Percentiles rank a stretch among this genome's conserved stretches.
Conservation (phyloP, 768 basidiomycete genomes). For the Mycena belliarum region DNA sequence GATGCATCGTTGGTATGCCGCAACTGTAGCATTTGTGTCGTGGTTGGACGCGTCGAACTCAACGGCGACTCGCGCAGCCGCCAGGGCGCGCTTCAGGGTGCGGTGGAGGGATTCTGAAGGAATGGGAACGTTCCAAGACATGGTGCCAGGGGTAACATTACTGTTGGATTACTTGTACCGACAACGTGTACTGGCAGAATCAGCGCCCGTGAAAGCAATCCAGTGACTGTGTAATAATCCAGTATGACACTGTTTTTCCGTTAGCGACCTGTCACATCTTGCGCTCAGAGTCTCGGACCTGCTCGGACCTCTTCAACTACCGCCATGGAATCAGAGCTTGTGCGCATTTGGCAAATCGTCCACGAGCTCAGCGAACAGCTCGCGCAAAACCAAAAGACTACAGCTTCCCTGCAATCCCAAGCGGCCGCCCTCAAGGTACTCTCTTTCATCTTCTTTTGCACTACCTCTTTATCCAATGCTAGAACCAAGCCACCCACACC, state of each 20-base stretch:
- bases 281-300: too few relatives aligned
- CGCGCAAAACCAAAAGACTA: slow-evolving; percentile 76
- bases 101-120: slow-evolving; percentile 16
- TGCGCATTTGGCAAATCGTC: slow-evolving; percentile 74
- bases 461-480: slow-evolving; percentile 17
- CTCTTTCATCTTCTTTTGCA: neutral
- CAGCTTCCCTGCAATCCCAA: slow-evolving; percentile 66
- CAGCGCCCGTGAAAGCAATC: slow-evolving; percentile 14
- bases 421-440: slow-evolving; percentile 73
- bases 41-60: slow-evolving; percentile 17
- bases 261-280: too few relatives aligned
- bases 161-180: neutral
- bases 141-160: neutral
- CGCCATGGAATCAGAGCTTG: slow-evolving; percentile 67
- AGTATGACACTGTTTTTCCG: slow-evolving; percentile 7
- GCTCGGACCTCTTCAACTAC: neutral
- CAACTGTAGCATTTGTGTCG: slow-evolving; percentile 10
- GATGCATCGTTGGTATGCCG: slow-evolving; percentile 16
- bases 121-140: slow-evolving; percentile 9
- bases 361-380: slow-evolving; percentile 85
- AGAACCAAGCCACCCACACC: slow-evolving; percentile 76
- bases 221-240: too few relatives aligned
- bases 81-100: slow-evolving; percentile 18
- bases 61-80: slow-evolving; percentile 15
- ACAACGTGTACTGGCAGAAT: neutral